Conservation (phyloP, 208 protist species). For the Leishmania turanica region DNA sequence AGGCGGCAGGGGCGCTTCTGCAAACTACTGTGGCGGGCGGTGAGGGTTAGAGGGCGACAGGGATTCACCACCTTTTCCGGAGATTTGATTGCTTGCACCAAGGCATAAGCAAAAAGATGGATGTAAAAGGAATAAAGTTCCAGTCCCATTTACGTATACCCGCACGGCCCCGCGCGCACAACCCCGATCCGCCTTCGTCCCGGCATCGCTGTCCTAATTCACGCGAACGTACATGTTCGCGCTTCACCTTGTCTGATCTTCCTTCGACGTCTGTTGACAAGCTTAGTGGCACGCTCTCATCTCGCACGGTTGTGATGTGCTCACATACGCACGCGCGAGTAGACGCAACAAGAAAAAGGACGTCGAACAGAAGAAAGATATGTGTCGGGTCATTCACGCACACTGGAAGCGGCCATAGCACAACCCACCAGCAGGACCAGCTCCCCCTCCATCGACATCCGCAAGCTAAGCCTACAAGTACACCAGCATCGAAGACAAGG, state of each 20-base stretch:
- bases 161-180: background rate
- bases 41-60: no score
- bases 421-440: background rate
- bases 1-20: background rate
- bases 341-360: background rate
- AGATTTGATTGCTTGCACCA: no score
- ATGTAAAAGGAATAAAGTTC: background rate
- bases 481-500: background rate
- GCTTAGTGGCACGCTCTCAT: no score
- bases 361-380: background rate
- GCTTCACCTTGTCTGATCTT: no score
- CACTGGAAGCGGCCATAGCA: background rate
- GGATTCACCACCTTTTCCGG: no score
- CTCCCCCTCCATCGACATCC: background rate
- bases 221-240: background rate
- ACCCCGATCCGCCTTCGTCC: background rate
- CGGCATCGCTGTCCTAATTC: background rate
- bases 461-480: background rate
- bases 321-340: background rate
- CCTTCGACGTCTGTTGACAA: no score
- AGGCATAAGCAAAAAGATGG: no score
- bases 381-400: background rate
- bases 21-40: no score
- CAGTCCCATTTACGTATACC: background rate
- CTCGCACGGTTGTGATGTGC: no score